phyloP scores from a whole-genome alignment of 73 alveolate species.

The Stentor coeruleus region DNA sequence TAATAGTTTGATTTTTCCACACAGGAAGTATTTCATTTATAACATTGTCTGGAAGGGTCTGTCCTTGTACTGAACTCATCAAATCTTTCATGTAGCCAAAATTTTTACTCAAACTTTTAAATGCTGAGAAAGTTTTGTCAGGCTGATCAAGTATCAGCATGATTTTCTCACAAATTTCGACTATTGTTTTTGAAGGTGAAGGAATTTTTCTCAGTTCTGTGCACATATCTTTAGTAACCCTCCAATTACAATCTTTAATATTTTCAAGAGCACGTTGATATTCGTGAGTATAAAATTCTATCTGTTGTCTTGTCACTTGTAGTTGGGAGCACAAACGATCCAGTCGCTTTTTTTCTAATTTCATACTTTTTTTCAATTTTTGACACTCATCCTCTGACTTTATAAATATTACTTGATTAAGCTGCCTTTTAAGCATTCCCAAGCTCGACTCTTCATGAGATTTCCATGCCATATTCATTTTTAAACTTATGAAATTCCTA shows the following conservation, averaged over 20 bases:
- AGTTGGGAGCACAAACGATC: constrained; percentile 5
- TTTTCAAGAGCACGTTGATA: background rate
- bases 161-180: background rate
- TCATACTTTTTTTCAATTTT: background rate
- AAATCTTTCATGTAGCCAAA: background rate
- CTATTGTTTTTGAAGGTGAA: background rate
- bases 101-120: background rate
- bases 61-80: background rate
- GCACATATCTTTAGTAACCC: background rate
- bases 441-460: too few species aligned
- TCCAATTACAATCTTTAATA: background rate
- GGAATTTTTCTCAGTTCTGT: background rate
- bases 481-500: too few species aligned
- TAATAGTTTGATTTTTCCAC: background rate
- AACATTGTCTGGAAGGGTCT: background rate
- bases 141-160: background rate
- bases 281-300: constrained; percentile 9
- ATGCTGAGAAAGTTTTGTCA: background rate
- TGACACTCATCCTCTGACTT: background rate
- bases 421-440: background rate
- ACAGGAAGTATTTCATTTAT: constrained; percentile 12
- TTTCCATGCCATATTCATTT: too few species aligned
- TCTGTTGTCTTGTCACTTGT: background rate
- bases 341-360: constrained; percentile 3
- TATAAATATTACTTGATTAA: background rate